Conservation (phyloP, 768 basidiomycete genomes). For the Sporobolomyces pararoseus region DNA sequence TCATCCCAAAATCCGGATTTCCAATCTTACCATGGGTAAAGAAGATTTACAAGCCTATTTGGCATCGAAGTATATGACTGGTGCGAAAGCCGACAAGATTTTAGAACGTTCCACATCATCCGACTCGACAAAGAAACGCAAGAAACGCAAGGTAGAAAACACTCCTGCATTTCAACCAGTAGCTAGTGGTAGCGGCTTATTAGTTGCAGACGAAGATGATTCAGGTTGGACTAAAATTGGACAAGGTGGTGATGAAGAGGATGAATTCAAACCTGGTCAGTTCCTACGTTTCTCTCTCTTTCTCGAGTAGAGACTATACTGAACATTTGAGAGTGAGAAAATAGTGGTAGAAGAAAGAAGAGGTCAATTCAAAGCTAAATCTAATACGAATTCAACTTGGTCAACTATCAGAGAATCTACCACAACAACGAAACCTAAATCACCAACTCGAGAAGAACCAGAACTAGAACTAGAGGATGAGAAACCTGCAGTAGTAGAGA, state of each 20-base stretch:
- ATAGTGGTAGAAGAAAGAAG: conserved; percentile 39
- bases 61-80: conserved; percentile 91
- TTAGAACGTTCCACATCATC: conserved; percentile 58
- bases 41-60: conserved; percentile 68
- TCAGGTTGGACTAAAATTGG: conserved; percentile 32
- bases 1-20: no score
- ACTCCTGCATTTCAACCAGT: conserved; percentile 43
- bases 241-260: conserved; percentile 46
- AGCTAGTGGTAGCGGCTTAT: conserved; percentile 40
- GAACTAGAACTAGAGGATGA: conserved; percentile 39
- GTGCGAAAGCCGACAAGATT: conserved; percentile 92
- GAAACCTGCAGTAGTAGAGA: conserved; percentile 39
- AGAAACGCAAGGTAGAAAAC: conserved; percentile 56
- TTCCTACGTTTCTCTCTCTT: conserved; percentile 25
- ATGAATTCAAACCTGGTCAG: conserved; percentile 50
- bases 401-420: conserved; percentile 29
- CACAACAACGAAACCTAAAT: conserved; percentile 16
- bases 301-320: background rate
- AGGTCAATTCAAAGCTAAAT: conserved; percentile 37
- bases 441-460: conserved; percentile 1
- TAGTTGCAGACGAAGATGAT: conserved; percentile 50
- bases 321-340: background rate
- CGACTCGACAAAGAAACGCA: conserved; percentile 45
- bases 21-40: background rate
- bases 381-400: conserved; percentile 24